Conservation (phyloP, 2,329 filamentous ascomycete species). For the Fusarium fujikuroi region DNA sequence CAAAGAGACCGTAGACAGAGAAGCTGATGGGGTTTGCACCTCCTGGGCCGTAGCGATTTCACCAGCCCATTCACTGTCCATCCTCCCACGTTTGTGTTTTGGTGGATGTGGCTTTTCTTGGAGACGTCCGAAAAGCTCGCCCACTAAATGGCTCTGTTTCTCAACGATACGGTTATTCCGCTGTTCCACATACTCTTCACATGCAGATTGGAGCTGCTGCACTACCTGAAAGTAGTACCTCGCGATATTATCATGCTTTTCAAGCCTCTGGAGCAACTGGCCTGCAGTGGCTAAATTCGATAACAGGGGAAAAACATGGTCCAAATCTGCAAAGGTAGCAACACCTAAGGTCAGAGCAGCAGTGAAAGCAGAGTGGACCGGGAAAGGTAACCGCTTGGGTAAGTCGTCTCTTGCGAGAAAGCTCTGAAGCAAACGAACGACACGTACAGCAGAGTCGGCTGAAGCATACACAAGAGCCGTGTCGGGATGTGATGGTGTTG, state of each 20-base stretch:
- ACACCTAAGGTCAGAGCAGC: background rate
- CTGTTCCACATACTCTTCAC: background rate
- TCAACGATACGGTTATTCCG: background rate
- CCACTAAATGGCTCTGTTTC: background rate
- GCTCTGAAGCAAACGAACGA: rapidly evolving
- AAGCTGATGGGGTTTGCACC: background rate
- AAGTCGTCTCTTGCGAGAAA: rapidly evolving
- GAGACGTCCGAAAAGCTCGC: background rate
- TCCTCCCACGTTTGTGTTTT: rapidly evolving
- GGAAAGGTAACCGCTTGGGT: background rate
- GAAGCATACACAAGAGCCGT: background rate
- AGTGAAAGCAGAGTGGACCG: background rate
- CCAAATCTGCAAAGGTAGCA: background rate
- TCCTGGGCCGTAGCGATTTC: rapidly evolving
- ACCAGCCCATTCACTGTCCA: background rate
- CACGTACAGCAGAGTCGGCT: background rate
- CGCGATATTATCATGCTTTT: background rate
- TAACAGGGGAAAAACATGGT: background rate
- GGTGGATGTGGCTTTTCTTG: background rate
- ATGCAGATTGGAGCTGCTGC: background rate
- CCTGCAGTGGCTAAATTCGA: rapidly evolving
- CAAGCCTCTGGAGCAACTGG: background rate
- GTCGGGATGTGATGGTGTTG: background rate
- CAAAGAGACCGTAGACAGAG: background rate
- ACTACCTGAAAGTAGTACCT: background rate